Percentiles rank a stretch among this genome's conserved stretches.
Conservation (phyloP, 1,284 basidiomycete genomes). For the Leccinum glutinopallens region DNA sequence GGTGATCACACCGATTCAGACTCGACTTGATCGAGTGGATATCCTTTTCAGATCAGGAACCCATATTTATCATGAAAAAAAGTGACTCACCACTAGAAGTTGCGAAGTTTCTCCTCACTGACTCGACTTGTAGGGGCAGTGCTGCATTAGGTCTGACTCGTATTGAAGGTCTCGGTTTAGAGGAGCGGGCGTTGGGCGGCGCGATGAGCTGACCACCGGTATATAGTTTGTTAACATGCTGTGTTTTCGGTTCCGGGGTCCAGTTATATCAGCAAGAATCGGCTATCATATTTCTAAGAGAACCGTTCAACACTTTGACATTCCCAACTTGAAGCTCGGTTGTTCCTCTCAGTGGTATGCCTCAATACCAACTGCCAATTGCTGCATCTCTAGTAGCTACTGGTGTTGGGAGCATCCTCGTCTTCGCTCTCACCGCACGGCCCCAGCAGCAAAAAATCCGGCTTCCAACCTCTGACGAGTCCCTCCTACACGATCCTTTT, state of each 20-base stretch:
- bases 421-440: conserved; percentile 42
- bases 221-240: not conserved
- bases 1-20: not conserved
- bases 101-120: not conserved
- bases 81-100: not conserved
- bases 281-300: not conserved
- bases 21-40: not conserved
- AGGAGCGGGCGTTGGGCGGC: not conserved
- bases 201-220: not conserved
- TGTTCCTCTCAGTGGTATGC: conserved; percentile 45
- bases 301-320: not conserved
- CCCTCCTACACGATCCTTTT: conserved; percentile 64
- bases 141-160: not conserved
- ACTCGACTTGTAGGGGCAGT: not conserved
- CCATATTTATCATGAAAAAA: not conserved
- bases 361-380: conserved; percentile 60
- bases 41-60: not conserved
- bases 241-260: conserved; percentile 28
- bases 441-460: conserved; percentile 55
- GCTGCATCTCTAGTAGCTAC: conserved; percentile 49
- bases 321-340: not conserved
- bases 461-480: conserved; percentile 48
- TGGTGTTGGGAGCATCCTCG: conserved; percentile 46
- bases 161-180: not conserved
- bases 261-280: conserved; percentile 11